A percentile compares a stretch with the other conserved stretches of the same genome.
Conservation (phyloP, 768 basidiomycete species). For the Solioccasus polychromus region DNA sequence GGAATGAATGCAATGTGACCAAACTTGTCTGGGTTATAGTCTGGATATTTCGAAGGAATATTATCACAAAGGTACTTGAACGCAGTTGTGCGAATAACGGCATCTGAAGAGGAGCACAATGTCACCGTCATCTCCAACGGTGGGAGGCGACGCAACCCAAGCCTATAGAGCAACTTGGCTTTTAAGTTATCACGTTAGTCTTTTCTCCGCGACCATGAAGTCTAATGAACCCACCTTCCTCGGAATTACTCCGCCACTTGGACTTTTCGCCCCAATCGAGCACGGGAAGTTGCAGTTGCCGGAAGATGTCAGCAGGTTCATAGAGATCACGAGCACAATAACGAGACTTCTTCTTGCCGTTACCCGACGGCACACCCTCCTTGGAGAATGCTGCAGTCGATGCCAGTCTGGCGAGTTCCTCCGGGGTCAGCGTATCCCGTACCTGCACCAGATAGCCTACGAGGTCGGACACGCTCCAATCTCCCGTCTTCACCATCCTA, state of each 20-base stretch:
- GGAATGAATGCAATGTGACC: slow-evolving; percentile 75
- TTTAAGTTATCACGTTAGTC: slow-evolving; percentile 4
- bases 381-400: slow-evolving; percentile 74
- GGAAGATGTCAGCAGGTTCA: slow-evolving; percentile 74
- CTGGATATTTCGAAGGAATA: slow-evolving; percentile 52
- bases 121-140: slow-evolving; percentile 62
- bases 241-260: slow-evolving; percentile 80
- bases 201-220: neutral
- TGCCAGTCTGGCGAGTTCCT: slow-evolving; percentile 54
- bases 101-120: slow-evolving; percentile 60
- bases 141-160: slow-evolving; percentile 70
- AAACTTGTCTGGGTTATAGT: slow-evolving; percentile 57
- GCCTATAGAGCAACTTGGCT: slow-evolving; percentile 78
- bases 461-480: slow-evolving; percentile 85
- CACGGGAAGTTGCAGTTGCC: slow-evolving; percentile 72
- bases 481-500: slow-evolving; percentile 87
- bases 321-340: slow-evolving; percentile 75
- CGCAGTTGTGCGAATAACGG: slow-evolving; percentile 52
- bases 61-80: slow-evolving; percentile 84
- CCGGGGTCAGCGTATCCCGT: slow-evolving; percentile 53
- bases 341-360: slow-evolving; percentile 40
- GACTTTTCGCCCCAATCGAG: slow-evolving; percentile 80
- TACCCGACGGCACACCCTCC: slow-evolving; percentile 37
- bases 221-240: slow-evolving; percentile 65
- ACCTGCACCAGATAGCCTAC: slow-evolving; percentile 87